Conservation (phyloP, 805 yeast species). For the Scheffersomyces ergatensis region DNA sequence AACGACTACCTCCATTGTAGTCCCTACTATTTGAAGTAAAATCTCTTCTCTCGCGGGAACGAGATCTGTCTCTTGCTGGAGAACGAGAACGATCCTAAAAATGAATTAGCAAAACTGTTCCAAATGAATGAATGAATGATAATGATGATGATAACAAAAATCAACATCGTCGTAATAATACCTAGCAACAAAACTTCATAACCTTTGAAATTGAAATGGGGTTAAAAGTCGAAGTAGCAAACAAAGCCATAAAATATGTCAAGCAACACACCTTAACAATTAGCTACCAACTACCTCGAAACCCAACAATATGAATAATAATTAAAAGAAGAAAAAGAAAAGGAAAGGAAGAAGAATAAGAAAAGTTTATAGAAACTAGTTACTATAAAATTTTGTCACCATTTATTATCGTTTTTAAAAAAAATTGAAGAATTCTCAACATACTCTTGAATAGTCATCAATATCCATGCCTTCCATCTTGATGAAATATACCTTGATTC, state of each 20-base stretch:
- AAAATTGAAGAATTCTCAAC: slow-evolving; percentile 27
- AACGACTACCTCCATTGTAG: slow-evolving; percentile 9
- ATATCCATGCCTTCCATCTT: slow-evolving; percentile 61
- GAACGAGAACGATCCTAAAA: slow-evolving; percentile 33
- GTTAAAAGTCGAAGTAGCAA: background rate
- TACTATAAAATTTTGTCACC: slow-evolving; percentile 6
- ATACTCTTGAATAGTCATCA: slow-evolving; percentile 61
- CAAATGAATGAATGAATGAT: too few relatives aligned
- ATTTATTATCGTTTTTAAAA: background rate
- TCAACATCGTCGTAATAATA: too few relatives aligned
- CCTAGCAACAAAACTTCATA: background rate
- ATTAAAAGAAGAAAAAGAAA: too few relatives aligned
- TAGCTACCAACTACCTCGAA: background rate
- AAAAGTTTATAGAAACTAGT: too few relatives aligned
- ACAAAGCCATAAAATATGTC: background rate
- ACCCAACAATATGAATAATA: too few relatives aligned
- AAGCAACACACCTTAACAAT: background rate
- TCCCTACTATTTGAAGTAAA: slow-evolving; percentile 9
- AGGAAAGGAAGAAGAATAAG: too few relatives aligned
- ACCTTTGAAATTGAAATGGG: background rate
- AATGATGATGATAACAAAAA: too few relatives aligned
- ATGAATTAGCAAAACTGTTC: slow-evolving; percentile 12
- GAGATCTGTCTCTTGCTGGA: slow-evolving; percentile 34
- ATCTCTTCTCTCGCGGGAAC: slow-evolving; percentile 4
- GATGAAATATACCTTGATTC: too few relatives aligned